Conservation (phyloP, 768 basidiomycete species). For the Psilocybe cyanescens region DNA sequence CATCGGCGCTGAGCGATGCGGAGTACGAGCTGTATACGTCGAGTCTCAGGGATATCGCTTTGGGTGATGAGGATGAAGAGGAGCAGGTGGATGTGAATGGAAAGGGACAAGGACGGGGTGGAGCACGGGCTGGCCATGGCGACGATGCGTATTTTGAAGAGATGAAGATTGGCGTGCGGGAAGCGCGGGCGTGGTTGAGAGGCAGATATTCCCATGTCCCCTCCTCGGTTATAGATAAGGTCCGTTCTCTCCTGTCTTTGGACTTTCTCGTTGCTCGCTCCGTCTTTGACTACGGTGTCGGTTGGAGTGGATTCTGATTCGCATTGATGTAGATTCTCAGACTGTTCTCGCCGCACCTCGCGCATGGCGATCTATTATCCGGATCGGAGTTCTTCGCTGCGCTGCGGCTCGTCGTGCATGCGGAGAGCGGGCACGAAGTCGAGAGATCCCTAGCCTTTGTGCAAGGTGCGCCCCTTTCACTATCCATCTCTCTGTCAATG, state of each 20-base stretch:
- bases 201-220: conserved; percentile 66
- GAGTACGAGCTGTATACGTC: conserved; percentile 74
- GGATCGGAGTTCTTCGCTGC: conserved; percentile 82
- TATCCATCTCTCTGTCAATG: not conserved
- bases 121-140: not conserved
- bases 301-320: not conserved
- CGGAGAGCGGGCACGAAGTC: conserved; percentile 59
- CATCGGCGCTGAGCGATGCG: conserved; percentile 74
- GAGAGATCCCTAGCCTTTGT: conserved; percentile 74
- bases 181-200: conserved; percentile 75
- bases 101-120: too few relatives aligned
- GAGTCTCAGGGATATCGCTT: conserved; percentile 56
- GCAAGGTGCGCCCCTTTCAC: conserved; percentile 57
- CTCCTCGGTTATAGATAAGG: conserved; percentile 59
- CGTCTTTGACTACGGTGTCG: not conserved
- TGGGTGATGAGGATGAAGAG: conserved; percentile 34
- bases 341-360: conserved; percentile 61
- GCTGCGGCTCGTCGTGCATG: conserved; percentile 67
- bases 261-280: not conserved
- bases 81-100: not conserved
- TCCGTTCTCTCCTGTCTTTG: conserved; percentile 32
- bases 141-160: conserved; percentile 59
- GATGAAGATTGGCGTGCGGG: conserved; percentile 59
- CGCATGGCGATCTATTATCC: conserved; percentile 53
- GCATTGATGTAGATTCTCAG: conserved; percentile 57